Conservation (phyloP, 1,139 yeast species). For the Scheffersomyces lignicola region DNA sequence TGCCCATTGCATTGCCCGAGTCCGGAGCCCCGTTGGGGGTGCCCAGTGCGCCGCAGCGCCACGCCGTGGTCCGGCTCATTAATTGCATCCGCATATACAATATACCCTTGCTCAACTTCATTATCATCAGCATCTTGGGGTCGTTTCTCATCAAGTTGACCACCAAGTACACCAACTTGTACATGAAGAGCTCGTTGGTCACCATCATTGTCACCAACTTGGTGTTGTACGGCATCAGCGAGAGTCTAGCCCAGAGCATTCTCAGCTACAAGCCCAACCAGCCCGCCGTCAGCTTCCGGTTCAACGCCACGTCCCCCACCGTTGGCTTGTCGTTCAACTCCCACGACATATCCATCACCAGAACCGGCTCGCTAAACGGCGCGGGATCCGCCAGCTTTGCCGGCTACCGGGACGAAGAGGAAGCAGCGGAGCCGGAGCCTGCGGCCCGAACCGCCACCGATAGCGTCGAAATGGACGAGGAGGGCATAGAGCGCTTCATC, state of each 20-base stretch:
- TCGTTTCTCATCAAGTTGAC: slow-evolving; percentile 52
- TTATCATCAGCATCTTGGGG: slow-evolving; percentile 50
- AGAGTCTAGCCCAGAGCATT: slow-evolving; percentile 80
- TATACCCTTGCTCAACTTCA: slow-evolving; percentile 55
- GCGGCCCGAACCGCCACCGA: slow-evolving; percentile 12
- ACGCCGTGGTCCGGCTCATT: slow-evolving; percentile 24
- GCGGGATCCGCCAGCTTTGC: neutral
- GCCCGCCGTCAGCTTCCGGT: slow-evolving; percentile 23
- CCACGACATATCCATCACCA: slow-evolving; percentile 9
- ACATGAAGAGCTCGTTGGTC: slow-evolving; percentile 62
- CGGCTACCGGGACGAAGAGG: slow-evolving; percentile 12
- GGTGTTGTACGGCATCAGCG: slow-evolving; percentile 84
- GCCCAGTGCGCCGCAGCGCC: slow-evolving; percentile 3
- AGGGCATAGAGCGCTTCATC: slow-evolving; percentile 34
- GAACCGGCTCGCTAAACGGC: neutral
- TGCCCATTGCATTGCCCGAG: slow-evolving; percentile 26
- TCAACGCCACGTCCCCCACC: slow-evolving; percentile 14
- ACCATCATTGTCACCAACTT: slow-evolving; percentile 85
- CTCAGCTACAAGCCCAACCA: slow-evolving; percentile 31
- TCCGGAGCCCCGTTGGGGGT: slow-evolving; percentile 4
- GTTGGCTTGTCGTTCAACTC: slow-evolving; percentile 16
- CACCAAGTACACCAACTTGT: slow-evolving; percentile 60
- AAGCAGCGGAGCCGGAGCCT: slow-evolving; percentile 3
- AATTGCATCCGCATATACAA: slow-evolving; percentile 38
- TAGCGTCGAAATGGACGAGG: slow-evolving; percentile 19